Evolutionary conservation across 2,329 filamentous ascomycete species (phyloP).

Genomic region (Arthrinium phaeospermum): DNA sequence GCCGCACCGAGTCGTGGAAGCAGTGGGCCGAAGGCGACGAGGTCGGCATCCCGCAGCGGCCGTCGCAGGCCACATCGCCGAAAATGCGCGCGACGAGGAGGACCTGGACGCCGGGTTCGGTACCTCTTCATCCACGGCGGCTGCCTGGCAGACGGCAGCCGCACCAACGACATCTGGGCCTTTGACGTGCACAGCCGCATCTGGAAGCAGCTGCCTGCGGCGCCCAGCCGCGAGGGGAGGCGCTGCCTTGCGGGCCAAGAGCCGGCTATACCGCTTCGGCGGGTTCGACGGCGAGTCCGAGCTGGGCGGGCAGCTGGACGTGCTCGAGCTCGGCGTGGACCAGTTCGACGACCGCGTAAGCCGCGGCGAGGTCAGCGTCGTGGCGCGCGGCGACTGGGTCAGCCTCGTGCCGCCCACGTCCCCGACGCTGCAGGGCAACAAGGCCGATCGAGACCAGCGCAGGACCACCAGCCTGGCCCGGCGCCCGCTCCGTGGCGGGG

Average conservation of each 20-base stretch:
- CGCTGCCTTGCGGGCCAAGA: conserved; percentile 68
- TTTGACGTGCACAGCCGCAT: conserved; percentile 69
- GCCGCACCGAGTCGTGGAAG: conserved; percentile 54
- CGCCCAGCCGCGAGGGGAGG: conserved; percentile 73
- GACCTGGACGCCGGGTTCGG: conserved; percentile 60
- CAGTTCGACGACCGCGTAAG: conserved; percentile 55
- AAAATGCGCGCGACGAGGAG: conserved; percentile 64
- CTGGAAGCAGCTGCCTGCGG: conserved; percentile 73
- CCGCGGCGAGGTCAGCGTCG: conserved; percentile 56
- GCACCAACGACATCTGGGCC: conserved; percentile 75
- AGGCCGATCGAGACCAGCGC: conserved; percentile 31
- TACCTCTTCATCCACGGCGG: conserved; percentile 81
- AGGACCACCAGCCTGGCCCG: conserved; percentile 48
- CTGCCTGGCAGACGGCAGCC: conserved; percentile 65
- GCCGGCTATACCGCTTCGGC: conserved; percentile 77
- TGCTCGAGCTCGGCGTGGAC: conserved; percentile 63
- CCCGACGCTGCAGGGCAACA: conserved; percentile 36
- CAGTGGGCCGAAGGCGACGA: conserved; percentile 63
- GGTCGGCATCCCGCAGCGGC: conserved; percentile 63
- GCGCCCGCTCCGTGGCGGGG: conserved; percentile 57
- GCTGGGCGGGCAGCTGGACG: conserved; percentile 74
- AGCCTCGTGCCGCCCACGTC: conserved; percentile 47
- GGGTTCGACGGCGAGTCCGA: conserved; percentile 76
- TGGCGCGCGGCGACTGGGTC: conserved; percentile 60
- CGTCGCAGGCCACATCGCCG: conserved; percentile 62